Conservation (phyloP, 208 protist genomes). For the Leptomonas pyrrhocoris region DNA sequence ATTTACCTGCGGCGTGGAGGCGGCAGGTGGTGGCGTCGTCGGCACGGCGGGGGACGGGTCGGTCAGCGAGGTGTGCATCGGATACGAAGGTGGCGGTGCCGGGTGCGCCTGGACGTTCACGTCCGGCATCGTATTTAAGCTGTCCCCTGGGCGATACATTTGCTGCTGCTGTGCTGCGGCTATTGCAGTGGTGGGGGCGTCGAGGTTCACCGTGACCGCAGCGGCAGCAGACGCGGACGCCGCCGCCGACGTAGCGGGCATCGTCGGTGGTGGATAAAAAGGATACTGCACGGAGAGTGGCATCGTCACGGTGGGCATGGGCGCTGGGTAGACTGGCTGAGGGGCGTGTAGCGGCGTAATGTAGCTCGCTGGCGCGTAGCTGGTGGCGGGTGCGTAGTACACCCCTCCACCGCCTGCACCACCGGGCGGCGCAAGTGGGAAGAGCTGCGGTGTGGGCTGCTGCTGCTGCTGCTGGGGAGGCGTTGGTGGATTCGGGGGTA, state of each 20-base stretch:
- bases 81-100: constrained; percentile 3
- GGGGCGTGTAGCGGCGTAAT: constrained; percentile 1
- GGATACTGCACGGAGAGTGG: background rate
- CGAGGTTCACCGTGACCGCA: background rate
- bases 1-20: background rate
- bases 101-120: background rate
- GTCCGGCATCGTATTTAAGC: no score
- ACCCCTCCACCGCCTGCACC: background rate
- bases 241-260: background rate
- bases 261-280: background rate
- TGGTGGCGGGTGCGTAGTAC: constrained; percentile 9
- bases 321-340: constrained; percentile 1
- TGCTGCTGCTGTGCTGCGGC: no score
- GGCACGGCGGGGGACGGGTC: background rate
- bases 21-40: background rate
- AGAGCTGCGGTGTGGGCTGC: constrained; percentile 1
- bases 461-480: constrained; percentile 4
- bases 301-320: background rate
- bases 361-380: constrained; percentile 15
- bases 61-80: background rate
- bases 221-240: background rate
- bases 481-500: background rate
- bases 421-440: background rate
- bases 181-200: no score
- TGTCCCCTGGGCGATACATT: no score